phyloP scores from a whole-genome alignment of 1,284 basidiomycete genomes.

The Caloboletus inedulis region DNA sequence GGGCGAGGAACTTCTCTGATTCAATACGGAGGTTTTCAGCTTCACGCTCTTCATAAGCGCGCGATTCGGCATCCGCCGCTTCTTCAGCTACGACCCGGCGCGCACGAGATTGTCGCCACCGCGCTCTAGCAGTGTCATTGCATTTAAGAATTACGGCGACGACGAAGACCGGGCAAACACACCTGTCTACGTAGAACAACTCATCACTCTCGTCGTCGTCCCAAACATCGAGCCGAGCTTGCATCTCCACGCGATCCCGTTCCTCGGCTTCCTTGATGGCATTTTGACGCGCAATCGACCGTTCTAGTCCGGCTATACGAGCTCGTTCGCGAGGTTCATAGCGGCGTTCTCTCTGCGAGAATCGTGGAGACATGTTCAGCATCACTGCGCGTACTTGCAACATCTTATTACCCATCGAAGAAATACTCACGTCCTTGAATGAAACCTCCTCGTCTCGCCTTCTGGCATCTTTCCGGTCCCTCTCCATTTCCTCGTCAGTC shows the following conservation, averaged over 20 bases:
- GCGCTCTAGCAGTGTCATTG: conserved; percentile 40
- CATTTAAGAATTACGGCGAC: not conserved
- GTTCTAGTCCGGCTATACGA: conserved; percentile 71
- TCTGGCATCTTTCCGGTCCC: conserved; percentile 69
- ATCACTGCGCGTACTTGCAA: not conserved
- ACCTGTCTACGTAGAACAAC: conserved; percentile 83
- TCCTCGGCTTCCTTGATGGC: conserved; percentile 74
- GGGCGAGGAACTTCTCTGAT: conserved; percentile 83
- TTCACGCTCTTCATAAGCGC: conserved; percentile 79
- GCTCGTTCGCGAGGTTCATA: conserved; percentile 59
- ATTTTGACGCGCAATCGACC: conserved; percentile 68
- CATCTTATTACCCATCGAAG: not conserved
- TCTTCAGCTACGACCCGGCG: conserved; percentile 71
- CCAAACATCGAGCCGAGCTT: conserved; percentile 73
- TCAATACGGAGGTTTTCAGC: conserved; percentile 78
- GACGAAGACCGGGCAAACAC: conserved; percentile 13
- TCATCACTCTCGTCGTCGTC: conserved; percentile 91
- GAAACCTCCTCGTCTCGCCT: conserved; percentile 77
- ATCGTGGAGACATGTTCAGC: not conserved
- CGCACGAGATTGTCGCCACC: conserved; percentile 73
- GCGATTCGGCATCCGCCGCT: conserved; percentile 78
- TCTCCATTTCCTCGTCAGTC: conserved; percentile 84
- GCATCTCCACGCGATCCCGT: conserved; percentile 68
- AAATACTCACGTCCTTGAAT: conserved; percentile 72
- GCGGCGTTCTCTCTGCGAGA: conserved; percentile 62